Evolutionary conservation across 441 rosid genomes (phyloP), one percentile per base, ranked within the genome.

Genomic region (Dalechampia spathulata): DNA sequence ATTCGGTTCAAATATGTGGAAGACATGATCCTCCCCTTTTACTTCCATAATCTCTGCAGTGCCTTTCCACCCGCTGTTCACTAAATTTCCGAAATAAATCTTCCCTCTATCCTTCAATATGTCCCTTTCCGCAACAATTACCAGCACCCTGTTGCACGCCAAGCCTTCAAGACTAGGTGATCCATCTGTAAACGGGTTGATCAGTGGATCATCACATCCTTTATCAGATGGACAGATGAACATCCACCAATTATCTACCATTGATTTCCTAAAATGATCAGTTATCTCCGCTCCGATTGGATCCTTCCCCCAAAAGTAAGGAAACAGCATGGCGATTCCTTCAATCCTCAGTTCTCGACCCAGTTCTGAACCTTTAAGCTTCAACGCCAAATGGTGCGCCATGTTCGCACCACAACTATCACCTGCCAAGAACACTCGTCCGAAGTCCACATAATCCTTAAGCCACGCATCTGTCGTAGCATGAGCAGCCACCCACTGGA

Each of bases 231-330:
- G 78, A 15, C 87, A 80, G 16, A 76, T 82, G 22, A 77, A 82
- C 19, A 5, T 16, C 95, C 96, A 89, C 90, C 88, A 86, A 9
- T 70, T 60, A 20, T 90, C 91, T 39, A 84, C 93, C 82, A 76
- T 63, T 26, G 68, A 57, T 60, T 77, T 86, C 63, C 84, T 73
- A 0, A 50, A 47, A 30, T 3, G 41, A 56, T 89, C 80, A 0
- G 36, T 56, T 10, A 52, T 36, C 66, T 90, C 97, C 8, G 38
- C 63, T 27, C 90, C 87, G 0, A 81, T 72, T 5, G 86, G 90
- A 37, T 74, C 49, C 14, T 68, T 49, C 26, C 90, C 92, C 90
- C 95, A 89, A 55, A 86, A 89, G 39, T 83, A 83, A 4, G 97
- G 95, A 23, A 71, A 69, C 59, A 89, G 64, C 92, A 86, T 79